These are phyloP conservation scores for Albatrellus ellisii DNA, from an alignment of 768 basidiomycete species.

Conservation along the genomic window DNA sequence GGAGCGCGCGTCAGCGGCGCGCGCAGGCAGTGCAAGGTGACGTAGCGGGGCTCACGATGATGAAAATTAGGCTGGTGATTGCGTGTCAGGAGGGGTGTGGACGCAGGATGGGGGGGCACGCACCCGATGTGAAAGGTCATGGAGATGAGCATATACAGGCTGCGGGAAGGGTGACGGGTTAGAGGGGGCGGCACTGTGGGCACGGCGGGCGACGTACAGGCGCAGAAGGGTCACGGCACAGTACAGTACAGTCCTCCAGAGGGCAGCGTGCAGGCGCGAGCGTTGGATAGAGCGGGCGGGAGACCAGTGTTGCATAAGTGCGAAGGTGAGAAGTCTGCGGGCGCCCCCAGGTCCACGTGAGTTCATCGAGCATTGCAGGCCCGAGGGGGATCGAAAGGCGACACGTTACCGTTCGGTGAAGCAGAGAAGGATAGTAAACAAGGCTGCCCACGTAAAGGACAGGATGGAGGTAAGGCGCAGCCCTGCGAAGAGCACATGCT, in stretches of 20 bases:
- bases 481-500: slow-evolving; percentile 30
- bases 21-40: not conserved
- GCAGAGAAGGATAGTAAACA: slow-evolving; percentile 36
- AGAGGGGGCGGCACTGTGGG: no score
- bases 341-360: no score
- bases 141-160: slow-evolving; percentile 59
- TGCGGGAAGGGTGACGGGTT: slow-evolving; percentile 16
- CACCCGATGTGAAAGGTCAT: slow-evolving; percentile 66
- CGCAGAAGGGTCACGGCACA: slow-evolving; percentile 43
- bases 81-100: not conserved
- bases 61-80: slow-evolving; percentile 30
- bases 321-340: slow-evolving; percentile 37
- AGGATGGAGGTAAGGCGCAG: slow-evolving; percentile 34
- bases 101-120: slow-evolving; percentile 16
- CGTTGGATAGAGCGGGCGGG: slow-evolving; percentile 26
- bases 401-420: slow-evolving; percentile 39
- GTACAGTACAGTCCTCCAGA: slow-evolving; percentile 44
- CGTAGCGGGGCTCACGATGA: slow-evolving; percentile 27
- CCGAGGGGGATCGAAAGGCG: not conserved
- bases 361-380: not conserved
- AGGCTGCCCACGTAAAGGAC: slow-evolving; percentile 32
- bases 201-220: slow-evolving; percentile 32
- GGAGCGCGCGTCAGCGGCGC: not conserved
- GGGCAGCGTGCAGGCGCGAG: slow-evolving; percentile 31
- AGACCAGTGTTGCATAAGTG: slow-evolving; percentile 33